Evolutionary conservation across 2,329 filamentous ascomycete genomes (phyloP), one percentile per base, ranked within the genome.

Genomic region (Mycocentrospora acerina): DNA sequence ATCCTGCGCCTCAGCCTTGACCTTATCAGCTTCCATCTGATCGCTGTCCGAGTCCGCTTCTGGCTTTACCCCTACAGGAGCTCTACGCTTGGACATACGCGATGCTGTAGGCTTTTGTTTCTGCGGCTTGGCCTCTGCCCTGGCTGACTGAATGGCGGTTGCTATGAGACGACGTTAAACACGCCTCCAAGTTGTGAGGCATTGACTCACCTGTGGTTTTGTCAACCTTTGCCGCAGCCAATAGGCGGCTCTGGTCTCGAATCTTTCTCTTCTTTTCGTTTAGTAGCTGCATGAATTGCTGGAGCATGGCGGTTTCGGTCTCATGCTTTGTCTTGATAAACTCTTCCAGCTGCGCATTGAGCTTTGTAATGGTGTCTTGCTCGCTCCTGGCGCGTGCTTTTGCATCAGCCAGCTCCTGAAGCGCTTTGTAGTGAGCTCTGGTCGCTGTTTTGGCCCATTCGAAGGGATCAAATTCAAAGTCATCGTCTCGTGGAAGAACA

Each of bases 231-330:
- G 79, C 77, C 19, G 70, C 67, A 12, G 73, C 71, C 16, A 89
- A 66, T 14, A 86, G 66, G 26, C 78, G 76, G 54, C 86, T 82
- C 66, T 89, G 85, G 53, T 89, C 79, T 29, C 86, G 71, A 33
- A 90, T 90, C 67, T 87, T 90, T 35, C 83, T 71, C 66, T 90
- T 90, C 71, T 91, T 91, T 62, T 85, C 80, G 53, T 90, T 90
- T 1, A 90, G 70, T 2, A 91, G 71, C 38, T 79, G 73, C 37
- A 80, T 77, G 53, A 88, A 88, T 60, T 88, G 88, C 44, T 79
- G 77, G 1, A 90, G 67, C 39, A 90, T 68, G 13, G 76, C 75
- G 1, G 75, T 74, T 64, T 90, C 86, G 46, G 88, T 78, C 13
- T 80, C 77, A 31, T 79, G 73, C 60, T 90, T 90, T 11, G 80